Conservation (phyloP, 495 filamentous ascomycete genomes). For the Aspergillus egyptiacus region DNA sequence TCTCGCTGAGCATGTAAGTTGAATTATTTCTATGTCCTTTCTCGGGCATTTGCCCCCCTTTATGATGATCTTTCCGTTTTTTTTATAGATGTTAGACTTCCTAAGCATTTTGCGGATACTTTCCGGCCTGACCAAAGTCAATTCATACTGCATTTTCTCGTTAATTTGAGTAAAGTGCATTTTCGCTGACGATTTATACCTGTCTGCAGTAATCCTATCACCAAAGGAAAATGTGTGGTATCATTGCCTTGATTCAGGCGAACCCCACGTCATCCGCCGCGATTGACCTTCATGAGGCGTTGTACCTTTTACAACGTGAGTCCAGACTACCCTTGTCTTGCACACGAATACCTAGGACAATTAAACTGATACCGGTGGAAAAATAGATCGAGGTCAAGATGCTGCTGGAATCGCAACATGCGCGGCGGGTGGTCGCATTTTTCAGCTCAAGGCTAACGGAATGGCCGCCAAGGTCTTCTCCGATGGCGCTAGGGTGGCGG, state of each 20-base stretch:
- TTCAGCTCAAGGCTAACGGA: slow-evolving; percentile 87
- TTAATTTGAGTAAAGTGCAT: slow-evolving; percentile 1
- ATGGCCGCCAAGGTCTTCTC: slow-evolving; percentile 85
- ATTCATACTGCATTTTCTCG: slow-evolving; percentile 15
- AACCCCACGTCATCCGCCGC: slow-evolving; percentile 60
- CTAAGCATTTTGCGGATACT: slow-evolving; percentile 43
- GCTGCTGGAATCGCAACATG: slow-evolving; percentile 82
- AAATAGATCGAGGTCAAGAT: slow-evolving; percentile 69
- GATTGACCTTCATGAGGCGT: slow-evolving; percentile 78
- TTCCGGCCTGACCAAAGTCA: slow-evolving; percentile 33
- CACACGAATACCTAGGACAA: background rate
- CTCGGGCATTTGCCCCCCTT: slow-evolving; percentile 17
- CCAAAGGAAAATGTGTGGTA: slow-evolving; percentile 68
- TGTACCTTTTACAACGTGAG: slow-evolving; percentile 76
- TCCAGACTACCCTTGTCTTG: slow-evolving; percentile 3
- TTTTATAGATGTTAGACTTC: slow-evolving; percentile 50
- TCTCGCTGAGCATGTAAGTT: slow-evolving; percentile 3
- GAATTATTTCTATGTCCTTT: background rate
- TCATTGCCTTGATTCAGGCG: slow-evolving; percentile 74
- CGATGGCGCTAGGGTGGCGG: slow-evolving; percentile 65
- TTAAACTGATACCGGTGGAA: background rate
- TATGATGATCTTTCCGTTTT: slow-evolving; percentile 43
- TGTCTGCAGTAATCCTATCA: slow-evolving; percentile 14
- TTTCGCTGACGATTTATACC: slow-evolving; percentile 16
- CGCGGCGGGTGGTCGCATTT: slow-evolving; percentile 70